Percentiles rank a stretch among this genome's conserved stretches.
Evolutionary conservation across 2,329 filamentous ascomycete species (phyloP).

Genomic region (Phoma sp.): DNA sequence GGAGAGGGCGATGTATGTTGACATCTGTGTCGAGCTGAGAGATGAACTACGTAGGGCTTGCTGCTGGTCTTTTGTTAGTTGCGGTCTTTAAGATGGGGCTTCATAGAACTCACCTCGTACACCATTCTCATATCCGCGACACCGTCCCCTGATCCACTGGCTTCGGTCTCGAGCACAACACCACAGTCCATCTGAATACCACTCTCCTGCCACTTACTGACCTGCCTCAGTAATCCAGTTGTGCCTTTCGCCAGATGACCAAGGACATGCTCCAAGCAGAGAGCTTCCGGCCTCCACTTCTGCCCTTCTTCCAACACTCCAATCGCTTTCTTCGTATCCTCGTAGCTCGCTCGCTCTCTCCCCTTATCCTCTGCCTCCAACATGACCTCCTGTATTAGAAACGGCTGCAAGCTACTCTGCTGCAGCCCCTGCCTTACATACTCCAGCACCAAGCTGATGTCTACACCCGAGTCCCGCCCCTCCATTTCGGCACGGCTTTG

Average conservation of each 20-base stretch:
- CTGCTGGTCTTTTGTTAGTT: slow-evolving; percentile 16
- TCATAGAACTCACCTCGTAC: slow-evolving; percentile 52
- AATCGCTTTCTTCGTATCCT: slow-evolving; percentile 45
- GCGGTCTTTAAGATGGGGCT: slow-evolving; percentile 4
- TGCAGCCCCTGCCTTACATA: slow-evolving; percentile 79
- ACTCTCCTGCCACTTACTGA: slow-evolving; percentile 55
- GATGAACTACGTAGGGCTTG: too few species aligned
- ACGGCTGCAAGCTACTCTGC: slow-evolving; percentile 69
- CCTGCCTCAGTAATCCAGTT: slow-evolving; percentile 44
- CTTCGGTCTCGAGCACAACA: slow-evolving; percentile 56
- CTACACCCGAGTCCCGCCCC: slow-evolving; percentile 79
- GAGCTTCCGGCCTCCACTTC: slow-evolving; percentile 45
- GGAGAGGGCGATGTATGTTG: slow-evolving; percentile 39
- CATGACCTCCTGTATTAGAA: slow-evolving; percentile 58
- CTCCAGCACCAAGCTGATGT: slow-evolving; percentile 73
- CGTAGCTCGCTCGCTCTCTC: slow-evolving; percentile 27
- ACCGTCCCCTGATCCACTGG: slow-evolving; percentile 20
- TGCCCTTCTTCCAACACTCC: slow-evolving; percentile 54
- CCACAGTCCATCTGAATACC: slow-evolving; percentile 73
- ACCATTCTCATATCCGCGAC: slow-evolving; percentile 66
- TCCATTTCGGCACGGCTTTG: slow-evolving; percentile 72
- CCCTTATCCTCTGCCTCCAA: slow-evolving; percentile 16
- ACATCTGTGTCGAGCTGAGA: slow-evolving; percentile 17
- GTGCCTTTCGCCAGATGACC: slow-evolving; percentile 45
- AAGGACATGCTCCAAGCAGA: slow-evolving; percentile 51